phyloP scores from a whole-genome alignment of 345 rosid genomes.

The Ceriops tagal region DNA sequence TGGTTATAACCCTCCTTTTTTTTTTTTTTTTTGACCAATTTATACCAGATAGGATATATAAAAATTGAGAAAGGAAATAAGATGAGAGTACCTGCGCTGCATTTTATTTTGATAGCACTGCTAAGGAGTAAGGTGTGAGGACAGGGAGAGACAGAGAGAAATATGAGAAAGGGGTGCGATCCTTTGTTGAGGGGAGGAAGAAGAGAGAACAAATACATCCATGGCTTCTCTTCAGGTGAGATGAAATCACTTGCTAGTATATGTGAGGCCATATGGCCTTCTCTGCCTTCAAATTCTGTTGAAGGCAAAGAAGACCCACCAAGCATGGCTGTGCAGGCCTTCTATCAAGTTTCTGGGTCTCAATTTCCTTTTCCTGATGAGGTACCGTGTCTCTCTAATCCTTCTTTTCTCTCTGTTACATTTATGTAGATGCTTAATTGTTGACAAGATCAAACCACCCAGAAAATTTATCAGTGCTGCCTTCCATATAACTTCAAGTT shows the following conservation, averaged over 20 bases:
- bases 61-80: neutral
- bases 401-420: neutral
- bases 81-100: no score
- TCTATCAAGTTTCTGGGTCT: constrained; percentile 48
- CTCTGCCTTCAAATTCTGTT: constrained; percentile 24
- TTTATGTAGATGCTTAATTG: neutral
- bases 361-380: constrained; percentile 33
- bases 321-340: constrained; percentile 30
- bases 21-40: no score
- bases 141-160: neutral
- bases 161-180: constrained; percentile 29
- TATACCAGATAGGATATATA: neutral
- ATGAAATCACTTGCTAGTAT: constrained; percentile 45
- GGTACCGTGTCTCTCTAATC: constrained; percentile 19
- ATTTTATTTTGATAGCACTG: no score
- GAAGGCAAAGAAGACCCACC: constrained; percentile 19
- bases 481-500: no score
- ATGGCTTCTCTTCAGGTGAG: constrained; percentile 47
- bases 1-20: no score
- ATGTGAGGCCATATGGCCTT: constrained; percentile 55
- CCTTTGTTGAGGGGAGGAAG: constrained; percentile 34
- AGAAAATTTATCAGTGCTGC: neutral
- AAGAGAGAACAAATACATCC: constrained; percentile 20
- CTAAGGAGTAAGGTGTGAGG: neutral
- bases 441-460: neutral